phyloP scores from a whole-genome alignment of 1,284 basidiomycete genomes.

The Chondrostereum purpureum region DNA sequence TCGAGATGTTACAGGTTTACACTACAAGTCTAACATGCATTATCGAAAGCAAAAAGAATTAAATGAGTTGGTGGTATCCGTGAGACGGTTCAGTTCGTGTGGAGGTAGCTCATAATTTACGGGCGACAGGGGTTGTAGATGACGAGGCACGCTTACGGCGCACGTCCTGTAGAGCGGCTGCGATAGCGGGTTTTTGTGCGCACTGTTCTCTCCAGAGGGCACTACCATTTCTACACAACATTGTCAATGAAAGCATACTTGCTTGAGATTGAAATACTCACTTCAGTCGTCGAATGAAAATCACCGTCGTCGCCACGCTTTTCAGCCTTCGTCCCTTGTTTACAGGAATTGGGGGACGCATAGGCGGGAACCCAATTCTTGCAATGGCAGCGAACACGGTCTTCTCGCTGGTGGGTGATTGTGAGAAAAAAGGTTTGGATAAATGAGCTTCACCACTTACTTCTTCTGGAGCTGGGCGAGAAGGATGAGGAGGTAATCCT shows the following conservation, averaged over 20 bases:
- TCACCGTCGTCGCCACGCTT: conserved; percentile 48
- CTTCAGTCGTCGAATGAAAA: conserved; percentile 67
- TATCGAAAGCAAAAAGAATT: no score
- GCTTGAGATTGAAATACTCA: conserved; percentile 29
- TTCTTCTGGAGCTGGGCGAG: conserved; percentile 66
- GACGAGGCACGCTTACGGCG: no score
- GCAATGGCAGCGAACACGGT: conserved; percentile 76
- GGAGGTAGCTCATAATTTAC: no score
- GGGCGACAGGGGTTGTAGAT: no score
- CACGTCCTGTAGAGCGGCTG: conserved; percentile 64
- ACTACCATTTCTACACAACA: conserved; percentile 43
- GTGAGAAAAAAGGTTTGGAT: conserved; percentile 5
- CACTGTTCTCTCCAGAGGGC: conserved; percentile 57
- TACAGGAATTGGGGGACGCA: conserved; percentile 20
- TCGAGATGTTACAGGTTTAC: no score
- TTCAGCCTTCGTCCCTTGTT: conserved; percentile 47
- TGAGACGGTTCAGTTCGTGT: no score
- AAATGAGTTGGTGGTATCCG: no score
- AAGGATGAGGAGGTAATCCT: conserved; percentile 69
- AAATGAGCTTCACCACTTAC: conserved; percentile 33
- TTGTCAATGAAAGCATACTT: conserved; percentile 11
- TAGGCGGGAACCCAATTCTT: conserved; percentile 61
- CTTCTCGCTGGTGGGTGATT: conserved; percentile 49
- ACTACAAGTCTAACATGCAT: no score
- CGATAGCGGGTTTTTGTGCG: conserved; percentile 52